Evolutionary conservation across 306 rosid species (phyloP).

Genomic region (Prunus salicina): DNA sequence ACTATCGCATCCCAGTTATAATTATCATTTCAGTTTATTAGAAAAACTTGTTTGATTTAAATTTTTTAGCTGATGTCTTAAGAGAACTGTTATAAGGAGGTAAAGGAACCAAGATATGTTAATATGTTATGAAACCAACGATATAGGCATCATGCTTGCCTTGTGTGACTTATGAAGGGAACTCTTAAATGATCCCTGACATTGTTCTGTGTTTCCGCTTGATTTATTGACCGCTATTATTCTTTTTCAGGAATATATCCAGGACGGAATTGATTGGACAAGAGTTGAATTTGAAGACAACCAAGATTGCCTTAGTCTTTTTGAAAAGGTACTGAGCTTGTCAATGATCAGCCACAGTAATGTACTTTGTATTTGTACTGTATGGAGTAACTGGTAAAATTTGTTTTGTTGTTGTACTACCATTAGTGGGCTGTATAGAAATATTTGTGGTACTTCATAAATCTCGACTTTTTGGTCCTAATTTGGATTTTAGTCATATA

Average conservation of each 20-base stretch:
- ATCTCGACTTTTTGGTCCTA: background rate
- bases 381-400: background rate
- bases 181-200: background rate
- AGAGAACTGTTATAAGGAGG: background rate
- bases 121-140: background rate
- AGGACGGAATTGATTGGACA: conserved; percentile 98
- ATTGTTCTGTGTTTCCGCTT: background rate
- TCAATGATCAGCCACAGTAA: background rate
- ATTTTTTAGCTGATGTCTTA: background rate
- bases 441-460: background rate
- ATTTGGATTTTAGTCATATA: background rate
- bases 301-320: conserved; percentile 94
- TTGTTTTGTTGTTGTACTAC: too few relatives aligned
- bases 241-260: conserved; percentile 78
- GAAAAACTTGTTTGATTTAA: background rate
- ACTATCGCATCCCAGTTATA: background rate
- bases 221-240: conserved; percentile 12
- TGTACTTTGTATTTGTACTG: background rate
- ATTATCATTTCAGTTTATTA: background rate
- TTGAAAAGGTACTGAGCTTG: conserved; percentile 68
- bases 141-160: background rate
- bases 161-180: background rate
- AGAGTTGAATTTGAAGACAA: conserved; percentile 98
- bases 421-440: background rate
- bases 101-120: background rate